Conservation (phyloP, 305 asterid species). For the Rubia peregrina region DNA sequence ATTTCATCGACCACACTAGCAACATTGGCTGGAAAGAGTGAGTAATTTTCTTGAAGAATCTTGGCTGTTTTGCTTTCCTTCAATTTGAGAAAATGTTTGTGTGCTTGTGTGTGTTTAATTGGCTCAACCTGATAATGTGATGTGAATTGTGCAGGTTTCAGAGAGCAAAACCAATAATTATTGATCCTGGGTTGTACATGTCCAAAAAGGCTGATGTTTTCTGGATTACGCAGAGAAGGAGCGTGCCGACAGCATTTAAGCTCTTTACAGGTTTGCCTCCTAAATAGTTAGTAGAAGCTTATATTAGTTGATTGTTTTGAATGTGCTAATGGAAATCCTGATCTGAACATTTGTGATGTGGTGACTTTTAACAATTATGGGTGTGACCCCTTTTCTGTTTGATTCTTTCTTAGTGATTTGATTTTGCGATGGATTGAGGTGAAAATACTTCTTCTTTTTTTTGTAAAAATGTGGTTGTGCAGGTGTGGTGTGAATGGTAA, state of each 20-base stretch:
- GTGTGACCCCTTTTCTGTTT: background rate
- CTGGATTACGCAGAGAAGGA: constrained; percentile 96
- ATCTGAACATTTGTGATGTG: background rate
- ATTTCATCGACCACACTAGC: constrained; percentile 94
- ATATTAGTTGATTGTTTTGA: constrained; percentile 1
- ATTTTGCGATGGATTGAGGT: background rate
- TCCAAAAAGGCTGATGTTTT: constrained; percentile 82
- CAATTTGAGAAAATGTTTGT: background rate
- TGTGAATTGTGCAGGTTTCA: constrained; percentile 51
- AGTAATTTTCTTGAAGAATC: constrained; percentile 25
- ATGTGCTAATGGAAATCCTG: background rate
- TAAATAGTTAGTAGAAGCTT: background rate
- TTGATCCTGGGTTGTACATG: constrained; percentile 95
- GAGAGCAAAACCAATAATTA: constrained; percentile 88
- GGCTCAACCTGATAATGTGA: constrained; percentile 5
- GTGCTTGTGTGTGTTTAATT: too few relatives aligned
- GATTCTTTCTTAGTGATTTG: background rate
- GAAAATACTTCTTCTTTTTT: background rate
- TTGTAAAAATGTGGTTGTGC: background rate
- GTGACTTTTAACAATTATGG: background rate
- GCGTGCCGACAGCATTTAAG: constrained; percentile 96
- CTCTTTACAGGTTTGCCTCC: constrained; percentile 74
- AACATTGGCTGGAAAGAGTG: constrained; percentile 99
- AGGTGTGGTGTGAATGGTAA: background rate
- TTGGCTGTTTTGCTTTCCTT: background rate